phyloP scores from a whole-genome alignment of 306 rosid species.

The Trifolium repens region DNA sequence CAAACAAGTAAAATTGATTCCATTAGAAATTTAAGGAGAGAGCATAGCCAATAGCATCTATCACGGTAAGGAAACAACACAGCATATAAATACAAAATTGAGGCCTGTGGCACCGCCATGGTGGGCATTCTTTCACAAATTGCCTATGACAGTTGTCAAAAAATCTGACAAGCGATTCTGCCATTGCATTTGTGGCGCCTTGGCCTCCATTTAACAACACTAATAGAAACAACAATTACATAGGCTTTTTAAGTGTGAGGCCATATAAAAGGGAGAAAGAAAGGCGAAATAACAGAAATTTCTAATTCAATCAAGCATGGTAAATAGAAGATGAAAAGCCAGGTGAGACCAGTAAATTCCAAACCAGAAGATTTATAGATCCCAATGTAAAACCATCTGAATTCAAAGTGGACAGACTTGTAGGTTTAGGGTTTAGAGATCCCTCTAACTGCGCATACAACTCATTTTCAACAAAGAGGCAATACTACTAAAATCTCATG shows the following conservation, averaged over 20 bases:
- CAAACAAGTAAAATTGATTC: constrained; percentile 14
- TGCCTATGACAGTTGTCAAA: too few relatives aligned
- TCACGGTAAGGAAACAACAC: too few relatives aligned
- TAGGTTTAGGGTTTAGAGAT: constrained; percentile 20
- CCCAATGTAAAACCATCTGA: neutral
- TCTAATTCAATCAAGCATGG: too few relatives aligned
- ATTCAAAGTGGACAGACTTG: constrained; percentile 4
- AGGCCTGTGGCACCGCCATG: neutral
- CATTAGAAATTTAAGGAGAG: constrained; percentile 13
- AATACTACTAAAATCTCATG: too few relatives aligned
- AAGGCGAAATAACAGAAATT: neutral
- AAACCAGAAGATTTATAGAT: too few relatives aligned
- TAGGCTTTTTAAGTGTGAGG: too few relatives aligned
- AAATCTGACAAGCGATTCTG: too few relatives aligned
- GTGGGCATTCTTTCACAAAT: neutral
- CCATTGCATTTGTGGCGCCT: too few relatives aligned
- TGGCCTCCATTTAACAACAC: too few relatives aligned
- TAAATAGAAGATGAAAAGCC: too few relatives aligned
- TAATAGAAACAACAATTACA: too few relatives aligned
- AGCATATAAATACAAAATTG: neutral
- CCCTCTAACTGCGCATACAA: constrained; percentile 17
- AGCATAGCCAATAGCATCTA: constrained; percentile 9
- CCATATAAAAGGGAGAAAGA: neutral
- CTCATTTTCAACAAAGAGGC: neutral
- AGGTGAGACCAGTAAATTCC: too few relatives aligned